phyloP scores from a whole-genome alignment of 495 filamentous ascomycete genomes.

The Trichoderma virens region DNA sequence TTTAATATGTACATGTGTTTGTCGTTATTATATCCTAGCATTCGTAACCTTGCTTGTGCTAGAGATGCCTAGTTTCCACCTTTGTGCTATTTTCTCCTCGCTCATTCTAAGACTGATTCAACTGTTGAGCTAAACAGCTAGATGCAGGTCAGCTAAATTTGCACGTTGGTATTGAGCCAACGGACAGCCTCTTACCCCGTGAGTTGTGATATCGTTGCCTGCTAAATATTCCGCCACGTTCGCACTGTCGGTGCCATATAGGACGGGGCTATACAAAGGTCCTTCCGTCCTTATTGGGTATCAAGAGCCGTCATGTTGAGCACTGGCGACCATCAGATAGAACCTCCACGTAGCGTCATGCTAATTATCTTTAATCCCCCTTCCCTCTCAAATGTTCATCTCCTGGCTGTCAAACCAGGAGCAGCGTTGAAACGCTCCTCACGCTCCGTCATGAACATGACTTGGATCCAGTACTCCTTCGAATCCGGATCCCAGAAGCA shows the following conservation, averaged over 20 bases:
- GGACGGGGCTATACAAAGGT: not conserved
- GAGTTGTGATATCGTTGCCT: not conserved
- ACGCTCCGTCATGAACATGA: slow-evolving; percentile 97
- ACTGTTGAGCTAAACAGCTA: not conserved
- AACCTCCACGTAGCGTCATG: not conserved
- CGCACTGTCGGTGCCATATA: not conserved
- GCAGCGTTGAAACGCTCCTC: slow-evolving; percentile 94
- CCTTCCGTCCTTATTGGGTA: not conserved
- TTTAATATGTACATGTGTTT: too few species aligned
- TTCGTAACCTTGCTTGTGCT: too few species aligned
- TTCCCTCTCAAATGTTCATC: slow-evolving; percentile 19
- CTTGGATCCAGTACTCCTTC: slow-evolving; percentile 98
- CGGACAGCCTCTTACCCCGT: slow-evolving; percentile 6
- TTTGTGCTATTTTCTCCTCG: not conserved
- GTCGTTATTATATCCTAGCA: too few species aligned
- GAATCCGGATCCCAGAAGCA: slow-evolving; percentile 92
- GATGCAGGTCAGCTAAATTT: not conserved
- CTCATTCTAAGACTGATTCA: not conserved
- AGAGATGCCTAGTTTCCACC: not conserved
- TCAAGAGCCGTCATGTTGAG: not conserved
- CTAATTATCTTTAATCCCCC: not conserved
- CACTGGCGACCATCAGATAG: not conserved
- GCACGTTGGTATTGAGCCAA: not conserved
- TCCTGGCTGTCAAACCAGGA: slow-evolving; percentile 62
- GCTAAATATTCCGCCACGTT: not conserved